phyloP scores from a whole-genome alignment of 2,329 filamentous ascomycete genomes.

The Teratosphaeria viscida region DNA sequence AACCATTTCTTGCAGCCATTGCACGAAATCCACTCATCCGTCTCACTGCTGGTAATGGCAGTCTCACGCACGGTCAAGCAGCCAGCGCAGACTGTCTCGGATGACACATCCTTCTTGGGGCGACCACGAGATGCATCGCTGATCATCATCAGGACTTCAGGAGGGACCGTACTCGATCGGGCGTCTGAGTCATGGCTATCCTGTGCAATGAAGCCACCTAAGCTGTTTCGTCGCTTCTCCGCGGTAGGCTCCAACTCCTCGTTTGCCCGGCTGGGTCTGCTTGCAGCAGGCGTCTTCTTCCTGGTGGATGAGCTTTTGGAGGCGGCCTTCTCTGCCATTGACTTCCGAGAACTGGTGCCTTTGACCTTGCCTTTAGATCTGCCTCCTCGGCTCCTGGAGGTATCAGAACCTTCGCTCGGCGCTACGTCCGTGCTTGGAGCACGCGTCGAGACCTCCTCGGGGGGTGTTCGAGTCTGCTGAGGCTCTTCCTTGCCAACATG shows the following conservation, averaged over 20 bases:
- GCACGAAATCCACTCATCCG: slow-evolving; percentile 56
- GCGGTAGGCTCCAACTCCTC: not conserved
- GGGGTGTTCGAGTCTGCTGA: slow-evolving; percentile 29
- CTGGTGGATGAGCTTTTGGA: slow-evolving; percentile 17
- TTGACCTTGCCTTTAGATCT: slow-evolving; percentile 39
- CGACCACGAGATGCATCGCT: slow-evolving; percentile 18
- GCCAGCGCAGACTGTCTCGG: slow-evolving; percentile 44
- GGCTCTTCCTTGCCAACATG: slow-evolving; percentile 3
- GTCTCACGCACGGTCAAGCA: slow-evolving; percentile 47
- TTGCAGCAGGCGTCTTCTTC: slow-evolving; percentile 25
- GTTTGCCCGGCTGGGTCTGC: not conserved
- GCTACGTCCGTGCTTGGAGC: slow-evolving; percentile 16
- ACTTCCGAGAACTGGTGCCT: slow-evolving; percentile 26
- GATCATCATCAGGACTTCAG: slow-evolving; percentile 18
- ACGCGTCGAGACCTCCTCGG: slow-evolving; percentile 14
- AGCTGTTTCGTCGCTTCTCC: slow-evolving; percentile 16
- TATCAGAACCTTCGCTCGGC: slow-evolving; percentile 13
- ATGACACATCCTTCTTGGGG: slow-evolving; percentile 13
- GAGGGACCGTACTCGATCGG: slow-evolving; percentile 19
- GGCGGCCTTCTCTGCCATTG: slow-evolving; percentile 26
- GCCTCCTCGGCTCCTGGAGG: slow-evolving; percentile 22
- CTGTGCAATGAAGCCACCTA: slow-evolving; percentile 5
- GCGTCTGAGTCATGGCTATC: not conserved
- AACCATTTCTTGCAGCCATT: slow-evolving; percentile 61
- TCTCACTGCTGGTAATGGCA: slow-evolving; percentile 35